These are phyloP conservation scores for Aspergillus fijiensis DNA, from an alignment of 2,329 filamentous ascomycete genomes.

Conservation along the genomic window DNA sequence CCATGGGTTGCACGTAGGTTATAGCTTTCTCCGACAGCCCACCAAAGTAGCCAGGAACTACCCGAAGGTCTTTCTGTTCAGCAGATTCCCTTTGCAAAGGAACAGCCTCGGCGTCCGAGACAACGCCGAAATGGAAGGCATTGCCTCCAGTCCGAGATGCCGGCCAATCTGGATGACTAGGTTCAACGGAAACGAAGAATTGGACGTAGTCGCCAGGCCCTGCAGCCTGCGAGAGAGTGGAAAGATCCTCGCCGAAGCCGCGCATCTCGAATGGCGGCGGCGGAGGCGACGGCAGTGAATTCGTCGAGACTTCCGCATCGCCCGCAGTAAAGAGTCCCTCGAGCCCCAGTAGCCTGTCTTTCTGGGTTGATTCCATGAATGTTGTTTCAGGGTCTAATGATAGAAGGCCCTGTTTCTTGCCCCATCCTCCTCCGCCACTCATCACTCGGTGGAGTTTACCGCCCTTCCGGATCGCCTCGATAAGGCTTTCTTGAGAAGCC, in stretches of 20 bases:
- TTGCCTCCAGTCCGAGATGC: conserved; percentile 13
- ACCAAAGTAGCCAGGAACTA: conserved; percentile 37
- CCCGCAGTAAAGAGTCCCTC: conserved; percentile 26
- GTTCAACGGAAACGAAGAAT: conserved; percentile 37
- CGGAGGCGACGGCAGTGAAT: conserved; percentile 10
- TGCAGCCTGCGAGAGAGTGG: conserved; percentile 41
- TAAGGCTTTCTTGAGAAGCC: conserved; percentile 23
- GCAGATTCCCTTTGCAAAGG: not conserved
- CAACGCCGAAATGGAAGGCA: conserved; percentile 35
- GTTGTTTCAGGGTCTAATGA: conserved; percentile 43
- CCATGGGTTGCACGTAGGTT: conserved; percentile 29
- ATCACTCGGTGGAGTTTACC: conserved; percentile 44
- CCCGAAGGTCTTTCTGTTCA: conserved; percentile 20
- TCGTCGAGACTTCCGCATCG: conserved; percentile 4
- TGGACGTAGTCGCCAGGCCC: conserved; percentile 41
- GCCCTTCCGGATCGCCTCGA: conserved; percentile 30
- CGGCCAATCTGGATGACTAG: not conserved
- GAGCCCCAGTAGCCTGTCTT: conserved; percentile 20
- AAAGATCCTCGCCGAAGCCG: conserved; percentile 32
- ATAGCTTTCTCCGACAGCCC: conserved; percentile 43
- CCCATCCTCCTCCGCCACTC: conserved; percentile 47
- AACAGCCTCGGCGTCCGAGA: conserved; percentile 27
- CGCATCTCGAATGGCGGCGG: conserved; percentile 23
- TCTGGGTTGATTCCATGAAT: conserved; percentile 24
- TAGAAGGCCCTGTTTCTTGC: conserved; percentile 46